These are phyloP conservation scores for Xanthoconium stramineum DNA, from an alignment of 768 basidiomycete genomes.

Conservation along the genomic window DNA sequence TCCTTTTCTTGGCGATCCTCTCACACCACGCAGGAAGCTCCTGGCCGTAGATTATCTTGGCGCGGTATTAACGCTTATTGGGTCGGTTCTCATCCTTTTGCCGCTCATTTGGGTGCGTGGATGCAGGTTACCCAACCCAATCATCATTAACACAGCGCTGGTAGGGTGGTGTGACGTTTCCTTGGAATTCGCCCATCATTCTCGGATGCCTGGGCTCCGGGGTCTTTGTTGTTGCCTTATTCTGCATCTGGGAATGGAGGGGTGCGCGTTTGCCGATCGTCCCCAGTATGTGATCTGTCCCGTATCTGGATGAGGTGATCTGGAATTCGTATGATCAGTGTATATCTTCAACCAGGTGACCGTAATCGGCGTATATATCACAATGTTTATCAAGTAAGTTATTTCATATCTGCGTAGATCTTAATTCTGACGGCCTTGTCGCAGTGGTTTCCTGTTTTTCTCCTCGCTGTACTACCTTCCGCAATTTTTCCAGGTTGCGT, in stretches of 20 bases:
- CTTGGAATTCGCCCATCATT: constrained; percentile 68
- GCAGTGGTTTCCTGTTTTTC: constrained; percentile 58
- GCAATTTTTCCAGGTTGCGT: constrained; percentile 70
- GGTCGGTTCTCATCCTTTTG: constrained; percentile 60
- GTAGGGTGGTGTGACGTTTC: constrained; percentile 69
- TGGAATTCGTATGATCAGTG: constrained; percentile 39
- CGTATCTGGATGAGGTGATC: not conserved
- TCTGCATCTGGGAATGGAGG: constrained; percentile 73
- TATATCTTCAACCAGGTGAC: constrained; percentile 68
- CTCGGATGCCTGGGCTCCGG: constrained; percentile 58
- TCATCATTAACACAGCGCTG: not conserved
- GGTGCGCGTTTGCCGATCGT: constrained; percentile 68
- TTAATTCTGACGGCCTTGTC: not conserved
- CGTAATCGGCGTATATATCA: constrained; percentile 63
- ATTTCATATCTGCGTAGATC: not conserved
- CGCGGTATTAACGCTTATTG: constrained; percentile 52
- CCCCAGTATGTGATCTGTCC: constrained; percentile 46
- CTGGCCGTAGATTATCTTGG: constrained; percentile 65
- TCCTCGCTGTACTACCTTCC: constrained; percentile 71
- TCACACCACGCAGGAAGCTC: constrained; percentile 47
- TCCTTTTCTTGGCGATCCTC: not conserved
- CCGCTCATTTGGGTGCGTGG: constrained; percentile 66
- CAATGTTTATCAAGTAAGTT: constrained; percentile 63
- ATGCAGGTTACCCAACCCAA: not conserved
- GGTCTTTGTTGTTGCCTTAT: constrained; percentile 48